phyloP scores from a whole-genome alignment of 345 rosid species.

The Boechera divaricarpa region DNA sequence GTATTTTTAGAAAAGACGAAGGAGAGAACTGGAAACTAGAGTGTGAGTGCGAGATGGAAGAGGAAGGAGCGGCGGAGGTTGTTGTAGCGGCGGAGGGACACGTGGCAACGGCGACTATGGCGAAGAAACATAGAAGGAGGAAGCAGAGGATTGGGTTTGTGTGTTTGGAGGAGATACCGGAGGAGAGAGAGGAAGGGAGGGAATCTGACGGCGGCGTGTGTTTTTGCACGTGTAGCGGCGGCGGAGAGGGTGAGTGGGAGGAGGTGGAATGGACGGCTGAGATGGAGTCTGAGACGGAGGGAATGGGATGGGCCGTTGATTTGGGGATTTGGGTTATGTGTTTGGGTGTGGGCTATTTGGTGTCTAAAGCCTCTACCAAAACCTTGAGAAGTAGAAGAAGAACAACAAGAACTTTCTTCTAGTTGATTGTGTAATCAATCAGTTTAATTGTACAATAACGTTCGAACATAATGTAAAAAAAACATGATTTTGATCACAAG shows the following conservation, averaged over 20 bases:
- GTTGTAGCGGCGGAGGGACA: slow-evolving; percentile 71
- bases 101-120: slow-evolving; percentile 48
- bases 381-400: slow-evolving; percentile 46
- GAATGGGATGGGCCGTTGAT: slow-evolving; percentile 79
- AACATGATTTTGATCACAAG: slow-evolving; percentile 15
- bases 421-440: not conserved
- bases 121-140: slow-evolving; percentile 53
- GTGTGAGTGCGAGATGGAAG: slow-evolving; percentile 61
- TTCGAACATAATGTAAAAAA: slow-evolving; percentile 1
- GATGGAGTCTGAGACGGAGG: slow-evolving; percentile 58
- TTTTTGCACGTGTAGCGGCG: slow-evolving; percentile 50
- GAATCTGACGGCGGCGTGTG: slow-evolving; percentile 51
- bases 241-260: slow-evolving; percentile 41
- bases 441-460: slow-evolving; percentile 18
- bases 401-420: slow-evolving; percentile 47
- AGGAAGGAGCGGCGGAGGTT: slow-evolving; percentile 43
- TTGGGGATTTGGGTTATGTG: slow-evolving; percentile 85
- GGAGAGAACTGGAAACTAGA: slow-evolving; percentile 61
- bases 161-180: slow-evolving; percentile 79
- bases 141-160: slow-evolving; percentile 38
- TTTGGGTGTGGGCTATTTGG: slow-evolving; percentile 75
- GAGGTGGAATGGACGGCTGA: slow-evolving; percentile 43
- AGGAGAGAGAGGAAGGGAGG: slow-evolving; percentile 54
- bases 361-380: slow-evolving; percentile 68
- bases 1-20: slow-evolving; percentile 59